Conservation (phyloP, 225 moss, liverwort and hornwort genomes). For the Straminergon stramineum region DNA sequence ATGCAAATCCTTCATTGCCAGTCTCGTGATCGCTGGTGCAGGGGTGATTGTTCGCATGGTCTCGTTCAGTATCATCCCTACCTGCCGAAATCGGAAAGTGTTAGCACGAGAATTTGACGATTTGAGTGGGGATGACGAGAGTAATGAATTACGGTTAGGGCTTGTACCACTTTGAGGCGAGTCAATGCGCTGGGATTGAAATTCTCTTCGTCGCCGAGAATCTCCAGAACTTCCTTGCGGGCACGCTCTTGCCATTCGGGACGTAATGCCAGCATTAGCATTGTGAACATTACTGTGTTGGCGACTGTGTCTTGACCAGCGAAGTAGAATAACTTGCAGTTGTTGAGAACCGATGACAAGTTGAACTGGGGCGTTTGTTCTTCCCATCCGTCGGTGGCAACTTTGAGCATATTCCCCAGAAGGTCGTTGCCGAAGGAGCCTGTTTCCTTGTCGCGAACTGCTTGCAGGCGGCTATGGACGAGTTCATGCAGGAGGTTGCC, state of each 20-base stretch:
- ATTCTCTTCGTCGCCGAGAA: neutral
- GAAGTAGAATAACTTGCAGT: neutral
- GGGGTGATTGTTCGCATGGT: neutral
- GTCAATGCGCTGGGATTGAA: neutral
- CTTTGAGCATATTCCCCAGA: neutral
- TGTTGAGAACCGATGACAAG: neutral
- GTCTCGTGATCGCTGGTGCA: neutral
- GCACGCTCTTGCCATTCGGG: neutral
- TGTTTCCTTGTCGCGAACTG: neutral
- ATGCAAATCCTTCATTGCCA: neutral
- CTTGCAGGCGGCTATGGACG: neutral
- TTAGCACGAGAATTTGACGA: neutral
- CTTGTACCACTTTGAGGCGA: neutral
- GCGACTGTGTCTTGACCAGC: neutral
- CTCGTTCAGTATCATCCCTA: neutral
- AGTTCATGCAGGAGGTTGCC: neutral
- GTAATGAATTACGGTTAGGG: neutral
- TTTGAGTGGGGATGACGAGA: neutral
- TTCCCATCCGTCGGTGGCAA: neutral
- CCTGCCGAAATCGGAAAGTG: neutral
- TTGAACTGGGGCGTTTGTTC: neutral
- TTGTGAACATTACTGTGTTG: neutral
- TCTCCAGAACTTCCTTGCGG: neutral
- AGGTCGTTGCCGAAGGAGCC: neutral
- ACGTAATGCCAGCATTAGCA: neutral